These are phyloP conservation scores for Zelopaecilomyces penicillatus DNA, from an alignment of 2,329 filamentous ascomycete species.

Conservation along the genomic window DNA sequence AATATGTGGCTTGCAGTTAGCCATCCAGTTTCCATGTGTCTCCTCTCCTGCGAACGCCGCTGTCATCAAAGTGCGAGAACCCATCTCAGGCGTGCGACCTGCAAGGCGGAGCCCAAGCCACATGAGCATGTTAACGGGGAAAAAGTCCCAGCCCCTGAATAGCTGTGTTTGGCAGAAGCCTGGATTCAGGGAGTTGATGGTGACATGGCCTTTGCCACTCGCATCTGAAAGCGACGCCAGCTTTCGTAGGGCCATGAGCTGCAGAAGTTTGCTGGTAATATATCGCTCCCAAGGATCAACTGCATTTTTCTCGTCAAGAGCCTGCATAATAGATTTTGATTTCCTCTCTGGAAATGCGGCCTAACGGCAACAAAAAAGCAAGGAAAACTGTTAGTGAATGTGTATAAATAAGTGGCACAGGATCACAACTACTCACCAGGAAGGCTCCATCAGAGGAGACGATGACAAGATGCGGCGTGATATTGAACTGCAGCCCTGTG, in stretches of 20 bases:
- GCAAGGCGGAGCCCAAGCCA: slow-evolving; percentile 14
- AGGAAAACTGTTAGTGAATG: no score
- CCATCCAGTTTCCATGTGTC: slow-evolving; percentile 34
- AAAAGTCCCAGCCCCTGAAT: slow-evolving; percentile 24
- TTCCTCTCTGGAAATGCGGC: slow-evolving; percentile 25
- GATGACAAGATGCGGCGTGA: neutral
- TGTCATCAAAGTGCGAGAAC: slow-evolving; percentile 29
- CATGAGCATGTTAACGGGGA: slow-evolving; percentile 15
- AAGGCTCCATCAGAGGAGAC: slow-evolving; percentile 25
- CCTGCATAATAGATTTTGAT: slow-evolving; percentile 23
- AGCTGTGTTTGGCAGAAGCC: slow-evolving; percentile 33
- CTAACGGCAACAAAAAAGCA: slow-evolving; percentile 10
- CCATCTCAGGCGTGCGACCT: slow-evolving; percentile 30
- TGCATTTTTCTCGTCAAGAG: slow-evolving; percentile 18
- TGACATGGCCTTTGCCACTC: slow-evolving; percentile 23
- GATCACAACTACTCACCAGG: slow-evolving; percentile 6
- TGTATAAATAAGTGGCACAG: neutral
- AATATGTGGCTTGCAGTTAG: slow-evolving; percentile 20
- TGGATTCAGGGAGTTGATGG: slow-evolving; percentile 31
- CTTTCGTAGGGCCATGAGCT: slow-evolving; percentile 13
- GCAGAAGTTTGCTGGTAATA: slow-evolving; percentile 22
- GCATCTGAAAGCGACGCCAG: slow-evolving; percentile 19
- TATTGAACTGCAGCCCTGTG: neutral
- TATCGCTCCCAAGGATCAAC: slow-evolving; percentile 16
- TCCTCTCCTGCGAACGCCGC: slow-evolving; percentile 29